These are phyloP conservation scores for Pisolithus marmoratus DNA, from an alignment of 768 basidiomycete genomes.

Conservation along the genomic window DNA sequence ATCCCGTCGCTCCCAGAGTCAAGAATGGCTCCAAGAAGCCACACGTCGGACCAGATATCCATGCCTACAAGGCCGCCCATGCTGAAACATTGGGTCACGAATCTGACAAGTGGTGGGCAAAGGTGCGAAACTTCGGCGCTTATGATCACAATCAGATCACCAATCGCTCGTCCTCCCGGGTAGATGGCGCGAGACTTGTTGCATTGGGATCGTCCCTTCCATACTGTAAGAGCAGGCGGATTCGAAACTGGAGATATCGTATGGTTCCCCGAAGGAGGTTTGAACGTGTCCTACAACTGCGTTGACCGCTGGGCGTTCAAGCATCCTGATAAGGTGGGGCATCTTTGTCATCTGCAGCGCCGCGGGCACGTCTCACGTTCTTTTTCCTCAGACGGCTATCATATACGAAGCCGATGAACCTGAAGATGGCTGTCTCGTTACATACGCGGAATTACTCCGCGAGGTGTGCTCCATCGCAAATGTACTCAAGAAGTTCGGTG, in stretches of 20 bases:
- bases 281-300: conserved; percentile 96
- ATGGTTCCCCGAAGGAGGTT: conserved; percentile 94
- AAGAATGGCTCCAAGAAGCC: conserved; percentile 57
- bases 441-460: conserved; percentile 80
- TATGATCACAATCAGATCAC: background rate
- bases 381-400: conserved; percentile 66
- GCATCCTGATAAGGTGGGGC: conserved; percentile 69
- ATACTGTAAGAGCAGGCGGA: conserved; percentile 74
- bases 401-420: conserved; percentile 99
- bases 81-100: conserved; percentile 59
- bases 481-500: conserved; percentile 80
- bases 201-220: conserved; percentile 87
- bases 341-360: background rate
- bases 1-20: conserved; percentile 72
- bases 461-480: conserved; percentile 90
- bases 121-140: conserved; percentile 37
- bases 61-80: conserved; percentile 56
- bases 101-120: conserved; percentile 85
- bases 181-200: conserved; percentile 71
- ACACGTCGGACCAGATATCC: conserved; percentile 73
- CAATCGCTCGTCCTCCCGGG: background rate
- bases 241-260: conserved; percentile 83
- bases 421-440: conserved; percentile 65
- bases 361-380: background rate
- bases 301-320: conserved; percentile 95